Base-by-base conservation (phyloP, 228 moss, liverwort and hornwort genomes). In the Sphagnum fallax region DNA sequence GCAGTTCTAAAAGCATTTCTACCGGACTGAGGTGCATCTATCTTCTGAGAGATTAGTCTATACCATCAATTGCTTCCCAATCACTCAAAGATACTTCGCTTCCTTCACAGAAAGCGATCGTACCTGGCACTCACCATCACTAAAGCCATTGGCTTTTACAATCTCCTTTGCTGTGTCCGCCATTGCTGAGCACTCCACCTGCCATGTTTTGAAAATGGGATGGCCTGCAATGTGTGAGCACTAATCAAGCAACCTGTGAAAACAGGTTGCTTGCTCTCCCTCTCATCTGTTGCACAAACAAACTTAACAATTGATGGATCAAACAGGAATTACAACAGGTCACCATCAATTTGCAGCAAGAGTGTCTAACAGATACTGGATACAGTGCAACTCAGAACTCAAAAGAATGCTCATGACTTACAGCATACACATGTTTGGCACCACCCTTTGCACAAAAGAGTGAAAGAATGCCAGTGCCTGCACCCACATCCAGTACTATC, bases 141-240 rank as follows among this genome's bases (percentile, higher is more conserved):
- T 89, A 76, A 75, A 93, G 84, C 93, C 93, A 73, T 98, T 98
- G 51, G 88, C 90, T 60, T 84, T 84, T 64, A 98, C 97, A 52
- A 98, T 93, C 76, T 98, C 97, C 64, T 63, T 75, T 16, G 97
- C 97, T 60, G 97, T 91, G 67, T 93, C 97, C 61, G 97, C 97
- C 93, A 98, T 98, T 57, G 85, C 82, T 69, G 97, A 98, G 84
- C 97, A 98, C 84, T 98, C 97, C 83, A 98, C 97, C 97, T 97
- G 91, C 81, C 86, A 89, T 79, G 70, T 77, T 79, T 82, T 78
- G 81, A 88, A 81, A 74, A 72, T 73, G 69, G 51, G 68, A 75
- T 85, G 79, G 76, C 85, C 85, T 83, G 82, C 92, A 91, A 76
- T 81, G 88, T 87, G 87, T 86, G 88, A 89, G 89, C 82, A 91